Conservation (phyloP, 192 early-diverging fungal species). For the Lobosporangium transversale region DNA sequence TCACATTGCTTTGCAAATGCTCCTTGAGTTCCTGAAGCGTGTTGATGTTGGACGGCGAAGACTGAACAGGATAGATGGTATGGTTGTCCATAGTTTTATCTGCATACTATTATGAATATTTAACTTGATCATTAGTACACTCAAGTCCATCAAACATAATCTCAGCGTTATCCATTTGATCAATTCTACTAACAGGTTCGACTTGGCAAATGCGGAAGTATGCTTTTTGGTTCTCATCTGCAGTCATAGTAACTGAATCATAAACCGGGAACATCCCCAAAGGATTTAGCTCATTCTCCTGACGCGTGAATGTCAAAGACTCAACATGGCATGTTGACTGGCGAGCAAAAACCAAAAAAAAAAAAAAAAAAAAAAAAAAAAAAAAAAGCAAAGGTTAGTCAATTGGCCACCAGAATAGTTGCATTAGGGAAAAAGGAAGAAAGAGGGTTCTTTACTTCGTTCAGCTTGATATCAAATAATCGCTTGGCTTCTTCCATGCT, state of each 20-base stretch:
- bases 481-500: conserved; percentile 46
- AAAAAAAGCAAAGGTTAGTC: no score
- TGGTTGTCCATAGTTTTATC: not conserved
- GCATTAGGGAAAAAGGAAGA: no score
- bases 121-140: not conserved
- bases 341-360: no score
- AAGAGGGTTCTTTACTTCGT: no score
- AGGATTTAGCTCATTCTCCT: conserved; percentile 12
- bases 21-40: conserved; percentile 6
- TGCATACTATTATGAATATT: conserved; percentile 1
- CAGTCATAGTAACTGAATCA: conserved; percentile 25
- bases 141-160: no score
- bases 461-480: conserved; percentile 34
- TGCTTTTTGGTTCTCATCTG: conserved; percentile 25
- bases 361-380: no score
- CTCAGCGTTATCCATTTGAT: no score
- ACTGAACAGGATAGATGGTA: conserved; percentile 11
- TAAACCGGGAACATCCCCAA: conserved; percentile 41
- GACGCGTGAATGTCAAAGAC: conserved; percentile 15
- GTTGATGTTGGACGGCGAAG: conserved; percentile 12
- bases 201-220: conserved; percentile 29
- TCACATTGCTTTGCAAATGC: not conserved
- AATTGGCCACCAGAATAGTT: no score
- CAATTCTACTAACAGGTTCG: conserved; percentile 20
- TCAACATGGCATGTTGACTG: not conserved